A percentile compares a stretch with the other conserved stretches of the same genome.
These are phyloP conservation scores for Lactarius deliciosus DNA, from an alignment of 768 basidiomycete species.

Conservation along the genomic window DNA sequence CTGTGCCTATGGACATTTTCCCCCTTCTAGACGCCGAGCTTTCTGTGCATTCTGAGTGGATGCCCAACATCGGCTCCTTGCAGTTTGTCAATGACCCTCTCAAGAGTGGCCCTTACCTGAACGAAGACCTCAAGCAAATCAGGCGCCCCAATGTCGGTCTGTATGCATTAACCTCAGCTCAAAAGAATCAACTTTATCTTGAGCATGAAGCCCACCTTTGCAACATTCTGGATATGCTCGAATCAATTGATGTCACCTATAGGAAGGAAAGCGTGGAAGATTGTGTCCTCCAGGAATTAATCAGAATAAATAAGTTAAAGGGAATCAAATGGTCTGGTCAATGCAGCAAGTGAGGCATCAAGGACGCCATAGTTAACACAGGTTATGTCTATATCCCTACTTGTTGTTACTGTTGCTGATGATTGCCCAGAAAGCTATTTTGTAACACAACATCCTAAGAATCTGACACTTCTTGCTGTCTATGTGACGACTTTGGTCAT, in stretches of 20 bases:
- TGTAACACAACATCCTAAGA: background rate
- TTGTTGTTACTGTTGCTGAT: too few species aligned
- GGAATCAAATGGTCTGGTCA: slow-evolving; percentile 5
- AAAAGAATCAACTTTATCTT: background rate
- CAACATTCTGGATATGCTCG: background rate
- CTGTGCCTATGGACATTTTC: too few species aligned
- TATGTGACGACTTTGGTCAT: background rate
- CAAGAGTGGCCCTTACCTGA: background rate
- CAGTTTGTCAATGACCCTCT: slow-evolving; percentile 1
- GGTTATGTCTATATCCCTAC: too few species aligned
- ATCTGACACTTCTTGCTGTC: background rate
- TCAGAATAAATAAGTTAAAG: background rate
- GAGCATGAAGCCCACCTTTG: slow-evolving; percentile 1
- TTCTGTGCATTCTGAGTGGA: background rate
- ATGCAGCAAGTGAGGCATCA: background rate
- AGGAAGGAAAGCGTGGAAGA: background rate
- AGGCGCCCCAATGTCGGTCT: background rate
- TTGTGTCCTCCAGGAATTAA: background rate
- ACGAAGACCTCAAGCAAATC: background rate
- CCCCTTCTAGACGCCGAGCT: too few species aligned
- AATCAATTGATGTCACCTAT: background rate
- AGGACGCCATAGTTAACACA: background rate
- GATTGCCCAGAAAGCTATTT: too few species aligned
- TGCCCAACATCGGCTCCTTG: slow-evolving; percentile 2
- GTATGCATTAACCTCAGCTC: background rate